phyloP scores from a whole-genome alignment of 129 eudicot species.

The Calendula officinalis region DNA sequence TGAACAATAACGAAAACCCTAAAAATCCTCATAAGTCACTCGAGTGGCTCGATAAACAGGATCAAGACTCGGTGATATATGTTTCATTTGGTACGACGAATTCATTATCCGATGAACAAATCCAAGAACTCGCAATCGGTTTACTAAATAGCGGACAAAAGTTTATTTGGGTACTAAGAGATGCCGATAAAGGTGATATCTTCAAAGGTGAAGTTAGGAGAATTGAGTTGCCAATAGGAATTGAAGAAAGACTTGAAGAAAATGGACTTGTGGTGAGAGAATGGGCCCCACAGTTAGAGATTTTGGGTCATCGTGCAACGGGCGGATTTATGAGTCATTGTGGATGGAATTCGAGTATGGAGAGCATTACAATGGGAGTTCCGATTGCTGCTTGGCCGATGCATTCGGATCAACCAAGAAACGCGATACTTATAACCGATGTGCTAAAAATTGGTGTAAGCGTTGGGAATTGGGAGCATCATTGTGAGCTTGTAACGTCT shows the following conservation, averaged over 20 bases:
- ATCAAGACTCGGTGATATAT: constrained; percentile 39
- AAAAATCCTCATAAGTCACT: constrained; percentile 26
- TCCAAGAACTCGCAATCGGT: constrained; percentile 35
- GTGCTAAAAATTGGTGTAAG: constrained; percentile 27
- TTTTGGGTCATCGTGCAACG: constrained; percentile 30
- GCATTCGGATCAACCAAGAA: constrained; percentile 53
- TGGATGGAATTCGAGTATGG: constrained; percentile 30
- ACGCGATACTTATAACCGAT: constrained; percentile 24
- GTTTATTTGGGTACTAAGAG: constrained; percentile 45
- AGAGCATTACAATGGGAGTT: constrained; percentile 46
- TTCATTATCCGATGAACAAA: constrained; percentile 27
- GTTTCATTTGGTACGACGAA: constrained; percentile 52
- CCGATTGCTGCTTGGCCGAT: constrained; percentile 48
- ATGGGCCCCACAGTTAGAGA: constrained; percentile 38
- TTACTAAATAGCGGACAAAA: constrained; percentile 26
- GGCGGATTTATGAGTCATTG: too few relatives aligned
- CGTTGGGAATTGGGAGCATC: constrained; percentile 29
- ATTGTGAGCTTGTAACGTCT: constrained; percentile 17
- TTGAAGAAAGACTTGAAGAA: constrained; percentile 29
- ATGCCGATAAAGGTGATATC: constrained; percentile 39
- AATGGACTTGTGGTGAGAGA: constrained; percentile 30
- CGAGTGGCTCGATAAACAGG: constrained; percentile 52
- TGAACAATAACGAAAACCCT: not conserved
- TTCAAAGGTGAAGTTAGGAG: constrained; percentile 11
- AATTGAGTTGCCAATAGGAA: constrained; percentile 36